These are phyloP conservation scores for Rosellinia necatrix DNA, from an alignment of 2,329 filamentous ascomycete species.

Conservation along the genomic window DNA sequence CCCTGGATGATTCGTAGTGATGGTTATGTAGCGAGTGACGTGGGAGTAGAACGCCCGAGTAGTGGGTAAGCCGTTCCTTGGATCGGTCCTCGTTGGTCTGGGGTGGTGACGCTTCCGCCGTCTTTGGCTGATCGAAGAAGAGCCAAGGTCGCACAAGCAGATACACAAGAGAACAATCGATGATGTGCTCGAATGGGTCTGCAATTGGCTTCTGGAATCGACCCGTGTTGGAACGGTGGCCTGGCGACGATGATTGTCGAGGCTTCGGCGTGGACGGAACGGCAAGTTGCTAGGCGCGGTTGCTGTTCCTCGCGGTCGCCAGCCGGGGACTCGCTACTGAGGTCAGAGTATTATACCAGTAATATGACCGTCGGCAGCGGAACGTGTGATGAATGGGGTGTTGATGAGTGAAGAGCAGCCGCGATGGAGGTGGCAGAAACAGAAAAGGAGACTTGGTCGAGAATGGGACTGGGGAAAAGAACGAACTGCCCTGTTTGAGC, in stretches of 20 bases:
- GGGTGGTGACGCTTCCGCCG: background rate
- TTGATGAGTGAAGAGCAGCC: slow-evolving; percentile 9
- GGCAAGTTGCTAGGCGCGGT: background rate
- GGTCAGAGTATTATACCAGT: background rate
- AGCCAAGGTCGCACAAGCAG: slow-evolving; percentile 4
- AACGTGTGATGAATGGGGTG: background rate
- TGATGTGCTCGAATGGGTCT: too few relatives aligned
- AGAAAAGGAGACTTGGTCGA: slow-evolving; percentile 22
- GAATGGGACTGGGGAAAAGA: slow-evolving; percentile 19
- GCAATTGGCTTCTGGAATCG: too few relatives aligned
- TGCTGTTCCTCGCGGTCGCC: background rate
- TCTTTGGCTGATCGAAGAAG: slow-evolving; percentile 9
- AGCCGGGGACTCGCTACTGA: slow-evolving; percentile 9
- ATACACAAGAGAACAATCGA: slow-evolving; percentile 19
- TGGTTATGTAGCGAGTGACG: slow-evolving; percentile 15
- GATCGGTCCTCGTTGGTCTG: background rate
- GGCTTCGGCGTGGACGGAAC: background rate
- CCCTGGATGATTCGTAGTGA: slow-evolving; percentile 21
- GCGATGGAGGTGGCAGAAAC: slow-evolving; percentile 13
- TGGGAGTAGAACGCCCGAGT: slow-evolving; percentile 11
- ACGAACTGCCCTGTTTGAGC: slow-evolving; percentile 27
- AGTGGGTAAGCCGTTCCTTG: background rate
- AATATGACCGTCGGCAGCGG: background rate
- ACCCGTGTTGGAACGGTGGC: too few relatives aligned
- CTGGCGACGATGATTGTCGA: background rate